phyloP scores from a whole-genome alignment of 495 filamentous ascomycete genomes.

The Jackrogersella minutella region DNA sequence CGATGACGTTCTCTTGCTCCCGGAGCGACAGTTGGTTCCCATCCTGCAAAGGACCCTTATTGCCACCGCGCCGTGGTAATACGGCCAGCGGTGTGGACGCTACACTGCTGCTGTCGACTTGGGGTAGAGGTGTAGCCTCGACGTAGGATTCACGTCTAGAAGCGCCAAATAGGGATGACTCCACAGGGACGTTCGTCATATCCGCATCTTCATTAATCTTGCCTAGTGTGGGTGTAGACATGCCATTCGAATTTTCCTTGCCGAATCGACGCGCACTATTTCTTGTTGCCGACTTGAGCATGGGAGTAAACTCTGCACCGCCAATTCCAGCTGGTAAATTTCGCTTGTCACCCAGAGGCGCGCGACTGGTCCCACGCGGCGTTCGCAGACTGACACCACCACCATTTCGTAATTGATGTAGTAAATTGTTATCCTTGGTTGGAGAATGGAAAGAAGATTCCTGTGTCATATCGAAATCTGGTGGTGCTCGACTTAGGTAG shows the following conservation, averaged over 20 bases:
- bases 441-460: constrained; percentile 89
- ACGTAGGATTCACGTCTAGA: constrained; percentile 61
- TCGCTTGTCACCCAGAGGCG: constrained; percentile 71
- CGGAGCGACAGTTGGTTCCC: constrained; percentile 90
- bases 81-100: constrained; percentile 79
- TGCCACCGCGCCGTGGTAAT: constrained; percentile 65
- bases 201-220: constrained; percentile 71
- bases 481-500: constrained; percentile 70
- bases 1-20: constrained; percentile 94
- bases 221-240: constrained; percentile 74
- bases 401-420: constrained; percentile 70
- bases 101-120: constrained; percentile 76
- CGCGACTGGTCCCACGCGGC: constrained; percentile 63
- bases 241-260: constrained; percentile 56
- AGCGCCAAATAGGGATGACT: constrained; percentile 74
- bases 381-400: constrained; percentile 70
- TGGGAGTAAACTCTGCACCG: constrained; percentile 87
- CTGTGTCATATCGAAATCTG: constrained; percentile 79
- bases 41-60: constrained; percentile 70
- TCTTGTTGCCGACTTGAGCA: constrained; percentile 87
- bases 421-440: constrained; percentile 75
- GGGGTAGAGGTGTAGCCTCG: constrained; percentile 65
- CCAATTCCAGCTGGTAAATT: constrained; percentile 69
- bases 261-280: constrained; percentile 74
- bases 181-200: constrained; percentile 68